Base-by-base conservation (phyloP, 805 yeast species). In the Pichia eremophila region DNA sequence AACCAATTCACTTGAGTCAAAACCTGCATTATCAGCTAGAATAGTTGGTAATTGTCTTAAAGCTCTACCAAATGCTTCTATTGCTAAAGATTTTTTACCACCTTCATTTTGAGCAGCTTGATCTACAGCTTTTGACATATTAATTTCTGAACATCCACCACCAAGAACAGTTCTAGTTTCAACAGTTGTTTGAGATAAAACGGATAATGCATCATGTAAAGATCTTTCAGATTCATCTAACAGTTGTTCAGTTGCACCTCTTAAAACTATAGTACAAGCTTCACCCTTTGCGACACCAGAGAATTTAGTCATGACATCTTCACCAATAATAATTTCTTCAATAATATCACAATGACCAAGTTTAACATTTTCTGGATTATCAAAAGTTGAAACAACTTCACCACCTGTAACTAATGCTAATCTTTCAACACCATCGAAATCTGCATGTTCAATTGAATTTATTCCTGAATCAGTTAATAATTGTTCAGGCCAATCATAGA, bases 201-300 rank as follows among this genome's bases (percentile, higher is more conserved):
- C 99, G 3, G 96, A 87, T 52, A 93, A 73, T 2, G 99, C 98
- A 68, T 93, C 99, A 61, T 93, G 99, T 50, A 93, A 71, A 0
- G 97, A 91, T 68, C 99, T 79, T 66, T 93, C 99, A 27, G 95
- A 96, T 71, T 93, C 99, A 47, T 95, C 96, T 61, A 93, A 83
- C 38, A 93, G 95, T 73, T 93, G 99, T 60, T 91, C 97, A 25
- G 98, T 96, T 54, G 99, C 98, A 55, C 99, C 99, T 65, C 99
- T 79, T 56, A 93, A 71, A 27, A 93, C 95, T 58, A 93, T 81
- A 2, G 97, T 89, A 73, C 99, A 93, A 6, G 98, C 98, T 67
- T 87, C 87, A 51, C 96, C 95, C 15, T 90, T 90, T 46, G 87
- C 83, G 52, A 91, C 95, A 31, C 99, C 99, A n/a, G 93, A 80